phyloP scores from a whole-genome alignment of 2,329 filamentous ascomycete species.

The Periconia macrospinosa region DNA sequence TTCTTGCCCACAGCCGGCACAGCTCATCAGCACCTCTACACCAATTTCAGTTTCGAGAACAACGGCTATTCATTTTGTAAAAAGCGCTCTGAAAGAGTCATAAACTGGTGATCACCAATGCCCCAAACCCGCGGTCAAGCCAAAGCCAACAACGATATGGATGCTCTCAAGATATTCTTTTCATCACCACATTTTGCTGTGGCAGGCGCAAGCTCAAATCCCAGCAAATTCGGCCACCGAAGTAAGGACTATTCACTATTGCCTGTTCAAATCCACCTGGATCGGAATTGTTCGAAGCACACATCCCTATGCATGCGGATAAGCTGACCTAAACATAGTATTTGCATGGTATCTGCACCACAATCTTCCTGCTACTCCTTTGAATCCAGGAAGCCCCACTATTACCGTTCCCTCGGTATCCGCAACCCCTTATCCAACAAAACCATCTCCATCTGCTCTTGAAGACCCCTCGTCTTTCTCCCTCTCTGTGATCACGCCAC shows the following conservation, averaged over 20 bases:
- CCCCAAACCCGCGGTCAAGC: slow-evolving; percentile 30
- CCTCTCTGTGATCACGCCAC: slow-evolving; percentile 86
- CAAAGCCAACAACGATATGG: slow-evolving; percentile 51
- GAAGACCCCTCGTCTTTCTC: slow-evolving; percentile 64
- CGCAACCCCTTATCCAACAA: slow-evolving; percentile 62
- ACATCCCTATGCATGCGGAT: background rate
- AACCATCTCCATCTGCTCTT: slow-evolving; percentile 67
- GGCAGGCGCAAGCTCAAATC: slow-evolving; percentile 83
- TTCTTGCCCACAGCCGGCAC: background rate
- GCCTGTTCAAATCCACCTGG: background rate
- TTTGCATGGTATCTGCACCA: slow-evolving; percentile 86
- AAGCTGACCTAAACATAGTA: slow-evolving; percentile 56
- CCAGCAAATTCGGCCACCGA: slow-evolving; percentile 85
- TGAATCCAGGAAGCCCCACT: slow-evolving; percentile 72
- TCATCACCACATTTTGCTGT: slow-evolving; percentile 79
- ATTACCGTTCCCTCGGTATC: slow-evolving; percentile 64
- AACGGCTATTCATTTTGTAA: too few relatives aligned
- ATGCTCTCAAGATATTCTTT: slow-evolving; percentile 80
- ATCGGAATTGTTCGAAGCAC: background rate
- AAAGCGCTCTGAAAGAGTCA: background rate
- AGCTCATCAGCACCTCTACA: background rate
- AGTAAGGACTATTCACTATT: slow-evolving; percentile 53
- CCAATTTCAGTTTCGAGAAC: background rate
- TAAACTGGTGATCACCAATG: slow-evolving; percentile 5
- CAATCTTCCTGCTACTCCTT: slow-evolving; percentile 73